Base-by-base conservation (phyloP, 192 early-diverging fungal genomes). In the Nowakowskiella sp. region DNA sequence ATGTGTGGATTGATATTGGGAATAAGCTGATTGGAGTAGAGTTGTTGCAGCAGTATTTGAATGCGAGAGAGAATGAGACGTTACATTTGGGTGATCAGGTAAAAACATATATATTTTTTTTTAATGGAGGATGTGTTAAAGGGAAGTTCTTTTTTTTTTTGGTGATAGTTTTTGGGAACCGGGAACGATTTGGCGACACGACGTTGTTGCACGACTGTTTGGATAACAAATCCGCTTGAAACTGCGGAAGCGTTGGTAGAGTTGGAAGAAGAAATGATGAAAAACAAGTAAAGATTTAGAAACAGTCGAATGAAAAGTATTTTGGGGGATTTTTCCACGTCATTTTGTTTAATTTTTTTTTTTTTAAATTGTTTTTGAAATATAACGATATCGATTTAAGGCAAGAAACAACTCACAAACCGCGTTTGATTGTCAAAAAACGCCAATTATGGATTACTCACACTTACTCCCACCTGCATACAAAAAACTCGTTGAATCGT, bases 1-100 rank as follows among this genome's bases (percentile, higher is more conserved):
- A 94, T 62, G 86, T 86, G 50, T 94, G 87, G 86, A 84, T 94
- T 5, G 91, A 94, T 47, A 86, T 94, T 55, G 91, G 91, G 25
- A 94, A 91, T 74, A 94, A 94, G 66, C 69, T 92, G 8, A 90
- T 94, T 51, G 91, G 90, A 56, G 91, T 94, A 2, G 72, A 80
- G 48, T 80, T 94, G 9, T 62, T 94, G 48, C 85, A 83, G 60
- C 60, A 76, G 2, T 74, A 76, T 44, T 68, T 92, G 1, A 74
- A 72, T 4, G 68, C 81, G 26, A 60, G 60, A 2, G 70, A 83
- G 3, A 58, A 61, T 8, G 72, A 77, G 22, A 89, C 88, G 0
- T 61, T 94, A 47, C 91, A 94, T 51, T 86, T 92, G 23, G 90
- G 89, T 31, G 91, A 94, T 65, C 90, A 89, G 67, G 75, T 76